These are phyloP conservation scores for Viridothelium virens DNA, from an alignment of 495 filamentous ascomycete species.

Conservation along the genomic window DNA sequence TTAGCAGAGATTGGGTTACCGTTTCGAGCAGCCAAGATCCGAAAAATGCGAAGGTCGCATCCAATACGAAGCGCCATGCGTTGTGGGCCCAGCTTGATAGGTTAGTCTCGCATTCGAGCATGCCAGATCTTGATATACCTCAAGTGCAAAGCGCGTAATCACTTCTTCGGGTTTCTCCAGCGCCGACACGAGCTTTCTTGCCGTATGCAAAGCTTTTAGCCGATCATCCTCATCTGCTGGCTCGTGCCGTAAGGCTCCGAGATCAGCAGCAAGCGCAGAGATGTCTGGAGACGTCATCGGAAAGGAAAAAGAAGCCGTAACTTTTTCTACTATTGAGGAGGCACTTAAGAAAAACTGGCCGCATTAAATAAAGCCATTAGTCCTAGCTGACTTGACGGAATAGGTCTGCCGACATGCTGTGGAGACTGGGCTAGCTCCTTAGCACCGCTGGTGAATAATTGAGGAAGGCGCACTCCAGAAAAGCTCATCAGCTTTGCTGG, in stretches of 20 bases:
- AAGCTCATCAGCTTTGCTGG: too few relatives aligned
- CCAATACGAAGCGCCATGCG: neutral
- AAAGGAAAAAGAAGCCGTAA: too few relatives aligned
- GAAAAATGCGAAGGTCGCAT: neutral
- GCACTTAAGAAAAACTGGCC: too few relatives aligned
- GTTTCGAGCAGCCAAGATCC: neutral
- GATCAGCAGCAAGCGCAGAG: neutral
- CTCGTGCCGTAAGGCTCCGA: neutral
- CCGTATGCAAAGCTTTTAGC: neutral
- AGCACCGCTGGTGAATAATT: too few relatives aligned
- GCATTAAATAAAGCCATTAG: too few relatives aligned
- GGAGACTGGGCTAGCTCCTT: too few relatives aligned
- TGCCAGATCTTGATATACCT: neutral
- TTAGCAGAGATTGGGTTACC: neutral
- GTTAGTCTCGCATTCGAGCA: neutral
- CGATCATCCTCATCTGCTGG: neutral
- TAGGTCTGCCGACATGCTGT: too few relatives aligned
- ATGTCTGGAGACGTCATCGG: neutral
- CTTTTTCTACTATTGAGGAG: too few relatives aligned
- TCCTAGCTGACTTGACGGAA: too few relatives aligned
- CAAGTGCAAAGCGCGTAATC: conserved; percentile 5
- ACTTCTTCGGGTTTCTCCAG: conserved; percentile 2
- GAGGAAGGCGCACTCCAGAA: too few relatives aligned
- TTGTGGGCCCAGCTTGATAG: neutral
- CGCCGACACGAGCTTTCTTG: neutral